Percentiles rank a stretch among this genome's conserved stretches.
These are phyloP conservation scores for Trapa bicornis DNA, from an alignment of 345 rosid genomes.

Conservation along the genomic window DNA sequence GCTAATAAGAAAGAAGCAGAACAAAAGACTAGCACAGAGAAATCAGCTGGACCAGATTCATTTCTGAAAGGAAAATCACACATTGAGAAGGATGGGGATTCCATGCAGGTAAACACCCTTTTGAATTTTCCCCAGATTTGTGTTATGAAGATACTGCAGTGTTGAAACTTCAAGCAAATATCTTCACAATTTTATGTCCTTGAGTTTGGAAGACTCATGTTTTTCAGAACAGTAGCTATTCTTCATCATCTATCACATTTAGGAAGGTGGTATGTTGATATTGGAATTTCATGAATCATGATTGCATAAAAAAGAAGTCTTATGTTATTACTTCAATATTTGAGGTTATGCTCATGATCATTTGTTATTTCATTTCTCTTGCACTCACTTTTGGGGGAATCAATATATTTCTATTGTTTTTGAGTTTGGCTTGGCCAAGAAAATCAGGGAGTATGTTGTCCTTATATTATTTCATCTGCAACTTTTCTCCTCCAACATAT, in stretches of 20 bases:
- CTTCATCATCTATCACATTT: not conserved
- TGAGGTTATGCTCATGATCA: too few species aligned
- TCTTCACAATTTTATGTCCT: not conserved
- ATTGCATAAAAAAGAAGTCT: too few species aligned
- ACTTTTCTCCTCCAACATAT: not conserved
- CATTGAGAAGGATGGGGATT: constrained; percentile 71
- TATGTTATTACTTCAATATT: too few species aligned
- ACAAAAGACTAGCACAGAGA: constrained; percentile 65
- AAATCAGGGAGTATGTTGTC: not conserved
- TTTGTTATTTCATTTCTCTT: too few species aligned
- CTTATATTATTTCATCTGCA: not conserved
- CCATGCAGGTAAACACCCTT: constrained; percentile 66
- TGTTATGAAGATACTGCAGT: not conserved
- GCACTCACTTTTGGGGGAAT: not conserved
- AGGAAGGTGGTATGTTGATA: not conserved
- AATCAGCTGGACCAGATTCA: constrained; percentile 38
- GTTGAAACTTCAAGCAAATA: not conserved
- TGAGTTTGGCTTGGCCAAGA: not conserved
- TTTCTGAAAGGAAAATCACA: constrained; percentile 64
- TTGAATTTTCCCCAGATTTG: not conserved
- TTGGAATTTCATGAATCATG: too few species aligned
- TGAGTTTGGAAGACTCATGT: not conserved
- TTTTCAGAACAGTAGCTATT: not conserved
- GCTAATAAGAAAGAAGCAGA: constrained; percentile 96
- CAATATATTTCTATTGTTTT: not conserved